phyloP scores from a whole-genome alignment of 2,329 filamentous ascomycete genomes.

The Trichoderma sp. region DNA sequence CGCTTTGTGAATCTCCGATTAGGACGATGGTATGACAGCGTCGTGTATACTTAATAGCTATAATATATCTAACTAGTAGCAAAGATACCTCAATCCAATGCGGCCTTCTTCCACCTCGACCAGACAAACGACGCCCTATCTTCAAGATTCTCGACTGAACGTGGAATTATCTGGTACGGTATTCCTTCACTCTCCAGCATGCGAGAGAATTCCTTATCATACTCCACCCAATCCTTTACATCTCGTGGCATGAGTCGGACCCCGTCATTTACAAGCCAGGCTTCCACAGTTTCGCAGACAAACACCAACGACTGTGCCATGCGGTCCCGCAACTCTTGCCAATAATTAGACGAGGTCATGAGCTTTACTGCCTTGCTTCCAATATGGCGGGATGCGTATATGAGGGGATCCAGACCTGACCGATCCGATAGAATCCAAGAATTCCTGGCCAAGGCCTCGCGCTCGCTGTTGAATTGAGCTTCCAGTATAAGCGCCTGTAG shows the following conservation, averaged over 20 bases:
- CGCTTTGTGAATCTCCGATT: not conserved
- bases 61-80: not conserved
- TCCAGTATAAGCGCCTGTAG: slow-evolving; percentile 39
- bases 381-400: slow-evolving; percentile 36
- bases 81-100: not conserved
- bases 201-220: slow-evolving; percentile 9
- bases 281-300: slow-evolving; percentile 33
- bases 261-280: slow-evolving; percentile 16
- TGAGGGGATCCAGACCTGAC: slow-evolving; percentile 42
- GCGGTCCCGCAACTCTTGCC: slow-evolving; percentile 30
- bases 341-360: slow-evolving; percentile 28
- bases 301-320: slow-evolving; percentile 37
- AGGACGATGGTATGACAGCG: not conserved
- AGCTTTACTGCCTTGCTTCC: slow-evolving; percentile 25
- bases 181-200: not conserved
- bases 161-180: not conserved
- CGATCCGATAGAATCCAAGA: slow-evolving; percentile 42
- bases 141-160: slow-evolving; percentile 1
- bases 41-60: not conserved
- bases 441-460: slow-evolving; percentile 11
- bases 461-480: slow-evolving; percentile 35
- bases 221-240: slow-evolving; percentile 7
- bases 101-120: not conserved
- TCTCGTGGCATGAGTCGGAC: slow-evolving; percentile 15
- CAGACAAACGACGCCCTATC: slow-evolving; percentile 14